Conservation (phyloP, 176 grass and related monocot genomes). For the Carex myosuroides region DNA sequence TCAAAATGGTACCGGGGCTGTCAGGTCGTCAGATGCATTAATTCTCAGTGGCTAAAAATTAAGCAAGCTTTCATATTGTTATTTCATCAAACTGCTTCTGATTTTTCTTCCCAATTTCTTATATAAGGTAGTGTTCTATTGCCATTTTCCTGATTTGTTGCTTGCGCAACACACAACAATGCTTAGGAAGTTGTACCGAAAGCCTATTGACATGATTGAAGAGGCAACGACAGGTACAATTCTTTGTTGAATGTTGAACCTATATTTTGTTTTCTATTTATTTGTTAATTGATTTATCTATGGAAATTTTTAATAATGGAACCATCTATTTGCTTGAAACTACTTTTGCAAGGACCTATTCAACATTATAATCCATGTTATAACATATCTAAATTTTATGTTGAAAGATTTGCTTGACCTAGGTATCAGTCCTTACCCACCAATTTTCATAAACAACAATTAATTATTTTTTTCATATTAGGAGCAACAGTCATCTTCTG, state of each 20-base stretch:
- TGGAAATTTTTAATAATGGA: not conserved
- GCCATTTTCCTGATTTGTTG: conserved; percentile 92
- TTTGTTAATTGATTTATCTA: not conserved
- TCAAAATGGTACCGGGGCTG: not conserved
- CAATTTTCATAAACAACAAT: not conserved
- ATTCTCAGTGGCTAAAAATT: not conserved
- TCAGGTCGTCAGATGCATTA: not conserved
- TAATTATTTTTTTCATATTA: not conserved
- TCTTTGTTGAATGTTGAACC: not conserved
- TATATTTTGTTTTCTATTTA: conserved; percentile 7
- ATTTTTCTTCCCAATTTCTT: conserved; percentile 7
- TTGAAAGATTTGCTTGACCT: no score
- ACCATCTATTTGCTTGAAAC: not conserved
- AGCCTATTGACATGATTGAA: conserved; percentile 87
- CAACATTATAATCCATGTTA: not conserved
- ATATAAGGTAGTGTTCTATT: conserved; percentile 76
- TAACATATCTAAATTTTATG: not conserved
- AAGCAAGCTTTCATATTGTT: not conserved
- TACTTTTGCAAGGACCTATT: not conserved
- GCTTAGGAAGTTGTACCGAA: conserved; percentile 71
- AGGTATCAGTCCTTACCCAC: not conserved
- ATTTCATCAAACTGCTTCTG: not conserved
- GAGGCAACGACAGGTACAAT: conserved; percentile 76
- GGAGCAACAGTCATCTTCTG: not conserved
- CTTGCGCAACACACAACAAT: conserved; percentile 83